These are phyloP conservation scores for Lophiostoma macrostomum DNA, from an alignment of 495 filamentous ascomycete species.

Conservation along the genomic window DNA sequence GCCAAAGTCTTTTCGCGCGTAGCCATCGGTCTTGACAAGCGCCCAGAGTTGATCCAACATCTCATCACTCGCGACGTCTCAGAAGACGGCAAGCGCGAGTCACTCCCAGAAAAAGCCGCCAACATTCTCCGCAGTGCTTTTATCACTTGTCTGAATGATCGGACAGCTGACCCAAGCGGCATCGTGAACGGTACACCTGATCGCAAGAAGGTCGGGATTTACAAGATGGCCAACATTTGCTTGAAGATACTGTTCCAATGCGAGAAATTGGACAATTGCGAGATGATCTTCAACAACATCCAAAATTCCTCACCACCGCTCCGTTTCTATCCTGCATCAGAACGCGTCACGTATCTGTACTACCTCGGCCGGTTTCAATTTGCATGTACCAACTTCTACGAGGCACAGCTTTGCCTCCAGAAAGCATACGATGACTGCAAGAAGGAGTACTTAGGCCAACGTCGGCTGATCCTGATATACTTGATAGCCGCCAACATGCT, in stretches of 20 bases:
- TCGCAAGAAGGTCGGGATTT: constrained; percentile 83
- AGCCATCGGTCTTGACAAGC: constrained; percentile 74
- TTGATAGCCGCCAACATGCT: constrained; percentile 80
- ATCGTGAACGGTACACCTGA: constrained; percentile 57
- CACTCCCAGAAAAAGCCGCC: constrained; percentile 77
- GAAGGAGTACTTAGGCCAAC: constrained; percentile 61
- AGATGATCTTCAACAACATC: constrained; percentile 88
- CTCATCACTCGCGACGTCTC: constrained; percentile 48
- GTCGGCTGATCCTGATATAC: constrained; percentile 77
- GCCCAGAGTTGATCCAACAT: constrained; percentile 65
- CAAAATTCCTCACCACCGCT: constrained; percentile 76
- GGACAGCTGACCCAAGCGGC: constrained; percentile 57
- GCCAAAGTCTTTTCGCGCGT: constrained; percentile 72
- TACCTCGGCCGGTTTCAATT: constrained; percentile 90
- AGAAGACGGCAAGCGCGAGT: constrained; percentile 60
- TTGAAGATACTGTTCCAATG: constrained; percentile 84
- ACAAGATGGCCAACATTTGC: constrained; percentile 85
- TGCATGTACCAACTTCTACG: constrained; percentile 72
- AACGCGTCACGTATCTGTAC: constrained; percentile 88
- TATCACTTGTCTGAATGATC: constrained; percentile 83
- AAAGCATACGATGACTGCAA: constrained; percentile 76
- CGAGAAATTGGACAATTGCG: constrained; percentile 62
- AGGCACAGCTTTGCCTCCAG: constrained; percentile 69
- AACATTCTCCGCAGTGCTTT: constrained; percentile 88
- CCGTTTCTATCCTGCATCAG: constrained; percentile 74